Evolutionary conservation across 306 rosid genomes (phyloP).

Genomic region (Citrullus mucosospermus): DNA sequence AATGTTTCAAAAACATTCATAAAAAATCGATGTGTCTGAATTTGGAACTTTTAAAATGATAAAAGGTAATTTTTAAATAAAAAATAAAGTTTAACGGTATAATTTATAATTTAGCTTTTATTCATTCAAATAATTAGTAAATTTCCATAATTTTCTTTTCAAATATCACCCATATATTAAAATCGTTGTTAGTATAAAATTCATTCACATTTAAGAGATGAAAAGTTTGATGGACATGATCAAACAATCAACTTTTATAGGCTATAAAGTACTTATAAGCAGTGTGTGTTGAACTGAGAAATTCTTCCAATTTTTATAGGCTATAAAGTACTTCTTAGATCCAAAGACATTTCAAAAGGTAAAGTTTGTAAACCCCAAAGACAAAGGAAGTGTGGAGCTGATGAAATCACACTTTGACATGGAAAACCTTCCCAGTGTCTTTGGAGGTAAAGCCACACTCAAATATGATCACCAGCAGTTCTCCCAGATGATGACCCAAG

Average conservation of each 20-base stretch:
- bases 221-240: too few species aligned
- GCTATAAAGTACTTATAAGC: too few species aligned
- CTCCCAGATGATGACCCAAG: constrained; percentile 56
- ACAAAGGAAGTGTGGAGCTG: constrained; percentile 59
- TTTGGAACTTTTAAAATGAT: too few species aligned
- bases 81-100: neutral
- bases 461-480: constrained; percentile 72
- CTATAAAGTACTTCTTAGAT: constrained; percentile 61
- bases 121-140: neutral
- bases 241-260: too few species aligned
- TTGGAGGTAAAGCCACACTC: constrained; percentile 73
- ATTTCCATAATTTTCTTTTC: neutral
- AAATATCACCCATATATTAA: neutral
- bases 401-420: constrained; percentile 70
- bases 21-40: too few species aligned
- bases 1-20: too few species aligned
- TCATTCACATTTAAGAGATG: too few species aligned
- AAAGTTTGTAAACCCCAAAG: constrained; percentile 66
- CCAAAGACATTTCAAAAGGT: constrained; percentile 73
- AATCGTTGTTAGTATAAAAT: too few species aligned
- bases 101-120: neutral
- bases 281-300: too few species aligned
- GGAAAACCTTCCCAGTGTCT: constrained; percentile 72
- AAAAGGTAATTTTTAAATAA: too few species aligned
- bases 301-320: constrained; percentile 20